Conservation (phyloP, 2,329 filamentous ascomycete species). For the Pestalotiopsis sp. region DNA sequence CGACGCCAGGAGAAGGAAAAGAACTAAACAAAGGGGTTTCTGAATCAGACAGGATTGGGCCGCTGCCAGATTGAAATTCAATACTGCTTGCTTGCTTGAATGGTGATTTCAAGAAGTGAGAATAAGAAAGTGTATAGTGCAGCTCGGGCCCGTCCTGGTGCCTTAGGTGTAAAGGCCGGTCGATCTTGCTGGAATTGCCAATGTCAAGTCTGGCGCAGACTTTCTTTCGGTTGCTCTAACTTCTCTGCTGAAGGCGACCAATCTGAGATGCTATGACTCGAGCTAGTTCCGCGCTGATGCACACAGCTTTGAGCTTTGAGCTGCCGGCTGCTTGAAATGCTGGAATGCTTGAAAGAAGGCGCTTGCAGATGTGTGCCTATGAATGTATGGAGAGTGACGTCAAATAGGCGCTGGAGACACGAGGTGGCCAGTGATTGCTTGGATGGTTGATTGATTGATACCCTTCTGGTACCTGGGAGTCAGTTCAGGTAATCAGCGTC, state of each 20-base stretch:
- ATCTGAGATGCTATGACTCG: neutral
- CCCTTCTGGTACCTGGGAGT: neutral
- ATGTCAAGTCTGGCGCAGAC: neutral
- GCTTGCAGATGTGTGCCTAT: neutral
- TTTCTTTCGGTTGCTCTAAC: neutral
- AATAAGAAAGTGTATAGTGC: constrained; percentile 1
- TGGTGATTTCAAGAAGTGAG: neutral
- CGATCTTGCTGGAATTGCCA: neutral
- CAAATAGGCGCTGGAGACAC: neutral
- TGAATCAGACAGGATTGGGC: neutral
- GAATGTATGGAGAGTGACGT: neutral
- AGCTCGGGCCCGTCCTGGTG: neutral
- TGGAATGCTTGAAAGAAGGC: neutral
- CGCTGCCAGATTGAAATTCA: neutral
- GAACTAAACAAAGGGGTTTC: neutral
- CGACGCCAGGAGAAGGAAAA: neutral
- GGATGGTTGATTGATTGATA: neutral
- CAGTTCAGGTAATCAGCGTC: neutral
- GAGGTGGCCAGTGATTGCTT: neutral
- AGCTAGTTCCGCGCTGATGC: neutral
- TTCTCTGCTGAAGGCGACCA: neutral
- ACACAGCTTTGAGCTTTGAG: neutral
- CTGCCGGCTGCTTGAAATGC: neutral
- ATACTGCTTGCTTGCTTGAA: neutral
- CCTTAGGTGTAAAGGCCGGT: neutral